Evolutionary conservation across 2,329 filamentous ascomycete genomes (phyloP).

Genomic region (Rugonectria rugulosa): DNA sequence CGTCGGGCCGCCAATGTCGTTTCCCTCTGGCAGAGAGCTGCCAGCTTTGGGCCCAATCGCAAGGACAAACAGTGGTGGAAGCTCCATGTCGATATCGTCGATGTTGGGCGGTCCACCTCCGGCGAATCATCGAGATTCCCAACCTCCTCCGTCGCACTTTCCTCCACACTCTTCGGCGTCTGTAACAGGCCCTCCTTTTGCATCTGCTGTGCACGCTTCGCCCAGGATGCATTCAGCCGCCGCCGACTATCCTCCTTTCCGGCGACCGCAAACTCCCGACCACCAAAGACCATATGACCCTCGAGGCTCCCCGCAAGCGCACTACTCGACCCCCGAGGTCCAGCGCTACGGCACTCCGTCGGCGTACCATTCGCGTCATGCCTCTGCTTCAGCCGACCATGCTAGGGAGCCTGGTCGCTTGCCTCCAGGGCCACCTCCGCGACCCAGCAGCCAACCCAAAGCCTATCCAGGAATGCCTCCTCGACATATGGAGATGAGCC

Average conservation of each 20-base stretch:
- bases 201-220: constrained; percentile 60
- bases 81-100: constrained; percentile 68
- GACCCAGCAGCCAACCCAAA: constrained; percentile 62
- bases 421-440: constrained; percentile 52
- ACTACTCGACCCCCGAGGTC: constrained; percentile 65
- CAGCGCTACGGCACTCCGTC: constrained; percentile 68
- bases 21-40: constrained; percentile 59
- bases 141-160: constrained; percentile 51
- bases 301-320: constrained; percentile 58
- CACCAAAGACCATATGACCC: constrained; percentile 64
- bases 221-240: constrained; percentile 62
- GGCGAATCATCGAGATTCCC: constrained; percentile 49
- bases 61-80: constrained; percentile 55
- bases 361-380: constrained; percentile 59
- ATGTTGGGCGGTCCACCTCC: constrained; percentile 63
- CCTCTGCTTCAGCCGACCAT: constrained; percentile 57
- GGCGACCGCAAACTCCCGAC: constrained; percentile 78
- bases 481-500: constrained; percentile 56
- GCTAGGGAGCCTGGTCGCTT: constrained; percentile 49
- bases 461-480: constrained; percentile 54
- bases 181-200: constrained; percentile 55
- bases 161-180: constrained; percentile 51
- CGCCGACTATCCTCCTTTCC: constrained; percentile 67
- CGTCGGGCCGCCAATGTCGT: constrained; percentile 54
- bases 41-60: constrained; percentile 60